Percentiles rank a stretch among this genome's conserved stretches.
These are phyloP conservation scores for Ceratocystis papillata DNA, from an alignment of 2,329 filamentous ascomycete species.

Conservation along the genomic window DNA sequence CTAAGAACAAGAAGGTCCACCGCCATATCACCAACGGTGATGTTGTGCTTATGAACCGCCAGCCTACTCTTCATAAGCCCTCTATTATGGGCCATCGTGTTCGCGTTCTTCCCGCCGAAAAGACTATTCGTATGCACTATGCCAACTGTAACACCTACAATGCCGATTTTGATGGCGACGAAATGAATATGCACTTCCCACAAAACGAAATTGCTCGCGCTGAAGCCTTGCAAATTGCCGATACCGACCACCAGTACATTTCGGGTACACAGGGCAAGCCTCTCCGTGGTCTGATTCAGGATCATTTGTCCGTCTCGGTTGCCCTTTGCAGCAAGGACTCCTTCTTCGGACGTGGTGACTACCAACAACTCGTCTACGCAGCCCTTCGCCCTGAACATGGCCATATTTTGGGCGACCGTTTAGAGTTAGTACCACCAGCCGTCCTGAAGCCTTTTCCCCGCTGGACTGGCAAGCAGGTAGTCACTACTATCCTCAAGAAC, in stretches of 20 bases:
- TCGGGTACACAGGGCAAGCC: slow-evolving; percentile 90
- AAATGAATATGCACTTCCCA: slow-evolving; percentile 99
- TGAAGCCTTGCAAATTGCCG: slow-evolving; percentile 84
- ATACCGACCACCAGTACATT: slow-evolving; percentile 95
- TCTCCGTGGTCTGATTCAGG: slow-evolving; percentile 89
- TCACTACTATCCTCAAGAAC: slow-evolving; percentile 87
- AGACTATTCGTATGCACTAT: slow-evolving; percentile 98
- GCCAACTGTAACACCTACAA: slow-evolving; percentile 99
- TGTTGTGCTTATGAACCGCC: slow-evolving; percentile 96
- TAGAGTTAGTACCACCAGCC: slow-evolving; percentile 70
- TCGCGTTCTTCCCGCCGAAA: slow-evolving; percentile 82
- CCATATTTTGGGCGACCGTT: slow-evolving; percentile 71
- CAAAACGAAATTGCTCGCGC: slow-evolving; percentile 91
- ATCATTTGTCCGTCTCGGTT: slow-evolving; percentile 92
- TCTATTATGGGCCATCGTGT: slow-evolving; percentile 98
- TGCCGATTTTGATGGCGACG: slow-evolving; percentile 96
- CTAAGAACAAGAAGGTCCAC: slow-evolving; percentile 90
- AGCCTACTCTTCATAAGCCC: slow-evolving; percentile 94
- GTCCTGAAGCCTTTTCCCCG: slow-evolving; percentile 67
- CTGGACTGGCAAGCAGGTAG: slow-evolving; percentile 95
- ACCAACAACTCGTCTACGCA: slow-evolving; percentile 87
- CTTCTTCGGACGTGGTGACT: slow-evolving; percentile 78
- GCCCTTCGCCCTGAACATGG: slow-evolving; percentile 82
- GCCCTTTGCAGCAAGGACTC: slow-evolving; percentile 83
- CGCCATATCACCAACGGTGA: slow-evolving; percentile 93